phyloP scores from a whole-genome alignment of 768 basidiomycete species.

The Cantharellus anzutake region DNA sequence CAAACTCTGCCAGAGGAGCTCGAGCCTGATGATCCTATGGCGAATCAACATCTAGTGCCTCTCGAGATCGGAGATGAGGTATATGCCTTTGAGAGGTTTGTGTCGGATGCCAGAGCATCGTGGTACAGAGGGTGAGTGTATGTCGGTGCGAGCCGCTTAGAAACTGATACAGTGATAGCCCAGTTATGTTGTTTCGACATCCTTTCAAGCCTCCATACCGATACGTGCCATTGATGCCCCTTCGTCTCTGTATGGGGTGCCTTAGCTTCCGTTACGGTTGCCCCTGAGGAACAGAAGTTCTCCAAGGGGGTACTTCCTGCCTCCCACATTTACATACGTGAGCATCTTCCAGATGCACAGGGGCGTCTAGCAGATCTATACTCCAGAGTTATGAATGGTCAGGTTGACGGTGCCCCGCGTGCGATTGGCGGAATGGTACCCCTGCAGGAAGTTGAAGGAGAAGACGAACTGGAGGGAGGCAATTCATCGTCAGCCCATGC shows the following conservation, averaged over 20 bases:
- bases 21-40: background rate
- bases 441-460: slow-evolving; percentile 26
- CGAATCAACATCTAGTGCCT: slow-evolving; percentile 29
- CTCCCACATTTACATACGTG: slow-evolving; percentile 71
- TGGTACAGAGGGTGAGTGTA: slow-evolving; percentile 87
- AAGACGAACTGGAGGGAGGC: slow-evolving; percentile 26
- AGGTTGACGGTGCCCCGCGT: background rate
- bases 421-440: slow-evolving; percentile 27
- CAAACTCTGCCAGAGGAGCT: slow-evolving; percentile 16
- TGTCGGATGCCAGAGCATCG: slow-evolving; percentile 41
- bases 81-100: slow-evolving; percentile 89
- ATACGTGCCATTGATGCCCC: slow-evolving; percentile 47
- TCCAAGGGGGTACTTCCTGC: slow-evolving; percentile 91
- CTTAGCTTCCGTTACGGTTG: background rate
- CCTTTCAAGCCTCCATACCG: slow-evolving; percentile 39
- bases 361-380: slow-evolving; percentile 66
- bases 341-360: slow-evolving; percentile 74
- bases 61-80: slow-evolving; percentile 94
- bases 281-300: slow-evolving; percentile 25
- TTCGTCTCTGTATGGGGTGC: slow-evolving; percentile 18
- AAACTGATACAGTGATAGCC: background rate
- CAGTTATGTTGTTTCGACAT: slow-evolving; percentile 77
- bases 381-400: slow-evolving; percentile 17
- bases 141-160: too few relatives aligned
- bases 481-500: background rate